phyloP scores from a whole-genome alignment of 805 yeast genomes.

The Spathaspora boniae region DNA sequence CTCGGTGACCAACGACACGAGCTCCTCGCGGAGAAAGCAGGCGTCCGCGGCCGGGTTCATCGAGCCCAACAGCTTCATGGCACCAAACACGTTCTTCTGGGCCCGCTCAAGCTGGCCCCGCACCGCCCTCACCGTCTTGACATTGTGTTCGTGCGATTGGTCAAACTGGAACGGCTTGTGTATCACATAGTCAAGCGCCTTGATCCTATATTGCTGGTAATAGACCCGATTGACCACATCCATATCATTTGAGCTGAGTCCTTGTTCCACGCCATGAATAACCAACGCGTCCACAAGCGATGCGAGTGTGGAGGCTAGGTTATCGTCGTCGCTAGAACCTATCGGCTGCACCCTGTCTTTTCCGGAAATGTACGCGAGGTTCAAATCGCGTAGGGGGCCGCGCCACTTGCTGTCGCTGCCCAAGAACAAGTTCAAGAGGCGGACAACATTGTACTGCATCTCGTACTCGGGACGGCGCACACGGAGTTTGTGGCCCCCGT shows the following conservation, averaged over 20 bases:
- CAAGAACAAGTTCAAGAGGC: constrained; percentile 11
- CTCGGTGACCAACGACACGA: constrained; percentile 21
- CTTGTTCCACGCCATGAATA: too few relatives aligned
- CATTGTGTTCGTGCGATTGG: constrained; percentile 1
- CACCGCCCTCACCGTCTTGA: not conserved
- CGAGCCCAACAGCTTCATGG: constrained; percentile 1
- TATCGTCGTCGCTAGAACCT: too few relatives aligned
- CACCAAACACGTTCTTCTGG: constrained; percentile 1
- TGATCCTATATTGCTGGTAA: constrained; percentile 3
- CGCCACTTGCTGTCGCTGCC: not conserved
- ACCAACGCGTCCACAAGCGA: too few relatives aligned
- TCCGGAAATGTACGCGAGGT: not conserved
- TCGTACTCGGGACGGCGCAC: constrained; percentile 15
- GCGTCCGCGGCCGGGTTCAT: not conserved
- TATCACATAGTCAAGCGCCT: constrained; percentile 1
- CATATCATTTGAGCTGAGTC: not conserved
- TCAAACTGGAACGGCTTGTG: constrained; percentile 1
- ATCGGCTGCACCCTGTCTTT: too few relatives aligned
- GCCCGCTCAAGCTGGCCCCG: not conserved
- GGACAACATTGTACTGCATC: constrained; percentile 18
- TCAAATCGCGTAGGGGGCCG: not conserved
- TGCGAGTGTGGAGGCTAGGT: too few relatives aligned
- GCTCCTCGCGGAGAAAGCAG: constrained; percentile 13
- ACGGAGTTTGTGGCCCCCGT: not conserved
- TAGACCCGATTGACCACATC: constrained; percentile 4